Base-by-base conservation (phyloP, 2,329 filamentous ascomycete species). In the Apiospora pterosperma region DNA sequence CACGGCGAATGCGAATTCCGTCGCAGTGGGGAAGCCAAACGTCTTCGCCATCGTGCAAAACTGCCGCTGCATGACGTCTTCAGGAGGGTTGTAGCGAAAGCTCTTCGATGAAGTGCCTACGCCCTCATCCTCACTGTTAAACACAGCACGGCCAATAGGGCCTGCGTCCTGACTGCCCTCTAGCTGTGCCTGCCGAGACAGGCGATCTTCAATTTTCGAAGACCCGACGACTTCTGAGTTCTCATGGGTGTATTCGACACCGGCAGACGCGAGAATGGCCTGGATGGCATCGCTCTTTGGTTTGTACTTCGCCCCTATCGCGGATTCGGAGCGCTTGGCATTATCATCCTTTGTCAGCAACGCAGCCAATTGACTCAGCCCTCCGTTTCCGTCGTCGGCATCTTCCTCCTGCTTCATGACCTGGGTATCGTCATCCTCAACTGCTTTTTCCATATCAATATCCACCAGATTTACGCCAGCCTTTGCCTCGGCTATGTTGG, bases 201-300 rank as follows among this genome's bases (percentile, higher is more conserved):
- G 85, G 64, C 90, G 87, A 68, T 92, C 90, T 78, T 99, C 96
- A n/a, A 97, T 86, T 70, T 91, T 92, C n/a, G 91, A 96, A 0
- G 92, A 90, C 12, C 96, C 96, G 64, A 99, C 88, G 16, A 99
- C 94, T 77, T 99, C 94, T 1, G 92, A 93, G 75, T 99, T 99
- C 71, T 98, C 92, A 74, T 99, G 96, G 0, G 93, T 97, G 76
- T 99, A 99, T 73, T 96, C 90, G 0, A 99, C 94, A 2, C 96
- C 96, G 0, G 92, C 93, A 8, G 90, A 88, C 3, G 92, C 88
- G 1, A 99, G 86, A 67, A 99, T 98, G 2, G 93, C 96, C 70
- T 95, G 91, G 36, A 98, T 85, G 0, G 92, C 90, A 71, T 98
- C 92, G 59, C 84, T 89, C 70, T 82, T 83, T 4, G 78, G 75